Evolutionary conservation across 805 yeast genomes (phyloP).

Genomic region (Yarrowia yakushimensis): DNA sequence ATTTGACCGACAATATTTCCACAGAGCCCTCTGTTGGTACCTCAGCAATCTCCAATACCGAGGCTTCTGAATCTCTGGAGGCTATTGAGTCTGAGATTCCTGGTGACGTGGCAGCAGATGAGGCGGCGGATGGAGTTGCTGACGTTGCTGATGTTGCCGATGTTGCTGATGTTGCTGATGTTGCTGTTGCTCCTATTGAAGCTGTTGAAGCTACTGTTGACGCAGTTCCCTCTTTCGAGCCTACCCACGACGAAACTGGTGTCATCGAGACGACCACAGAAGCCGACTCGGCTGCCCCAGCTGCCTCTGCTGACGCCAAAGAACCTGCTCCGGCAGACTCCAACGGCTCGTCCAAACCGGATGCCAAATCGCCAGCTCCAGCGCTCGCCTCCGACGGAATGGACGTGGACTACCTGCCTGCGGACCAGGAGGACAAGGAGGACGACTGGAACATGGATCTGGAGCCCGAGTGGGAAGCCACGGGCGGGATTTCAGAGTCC

Average conservation of each 20-base stretch:
- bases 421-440: slow-evolving; percentile 20
- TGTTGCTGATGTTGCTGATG: background rate
- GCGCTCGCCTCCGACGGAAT: background rate
- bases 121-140: background rate
- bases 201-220: background rate
- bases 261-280: background rate
- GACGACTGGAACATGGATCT: slow-evolving; percentile 23
- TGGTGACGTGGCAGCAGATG: background rate
- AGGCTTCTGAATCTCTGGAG: background rate
- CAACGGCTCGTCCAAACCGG: background rate
- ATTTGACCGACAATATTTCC: background rate
- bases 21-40: slow-evolving; percentile 1
- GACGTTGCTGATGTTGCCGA: background rate
- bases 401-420: slow-evolving; percentile 3
- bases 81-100: background rate
- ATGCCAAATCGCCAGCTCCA: background rate
- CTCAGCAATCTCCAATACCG: background rate
- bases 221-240: background rate
- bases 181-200: background rate
- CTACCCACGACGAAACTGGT: background rate
- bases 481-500: background rate
- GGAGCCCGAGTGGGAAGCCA: slow-evolving; percentile 19
- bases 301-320: background rate
- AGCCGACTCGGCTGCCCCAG: no score
- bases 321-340: background rate